phyloP scores from a whole-genome alignment of 2,329 filamentous ascomycete species.

The Akanthomyces lecanii region DNA sequence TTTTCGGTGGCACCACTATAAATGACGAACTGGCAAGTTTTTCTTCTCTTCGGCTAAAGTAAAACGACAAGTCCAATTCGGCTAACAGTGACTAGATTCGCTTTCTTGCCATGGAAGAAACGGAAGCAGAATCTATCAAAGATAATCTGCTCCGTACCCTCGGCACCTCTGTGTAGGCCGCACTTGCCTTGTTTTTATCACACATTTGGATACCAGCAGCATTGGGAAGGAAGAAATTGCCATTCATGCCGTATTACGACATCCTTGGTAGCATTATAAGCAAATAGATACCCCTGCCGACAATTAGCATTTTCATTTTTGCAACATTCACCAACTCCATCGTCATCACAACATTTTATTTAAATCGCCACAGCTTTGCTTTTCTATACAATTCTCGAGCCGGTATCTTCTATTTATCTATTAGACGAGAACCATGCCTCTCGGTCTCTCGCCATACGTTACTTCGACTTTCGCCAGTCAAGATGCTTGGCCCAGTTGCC shows the following conservation, averaged over 20 bases:
- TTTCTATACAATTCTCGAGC: conserved; percentile 1
- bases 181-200: not conserved
- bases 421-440: conserved; percentile 3
- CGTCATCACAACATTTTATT: conserved; percentile 11
- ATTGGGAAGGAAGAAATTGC: conserved; percentile 3
- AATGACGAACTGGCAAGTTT: conserved; percentile 68
- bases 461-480: conserved; percentile 1
- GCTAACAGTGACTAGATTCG: conserved; percentile 46
- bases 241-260: not conserved
- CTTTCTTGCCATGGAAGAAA: conserved; percentile 61
- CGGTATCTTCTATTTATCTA: conserved; percentile 1
- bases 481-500: conserved; percentile 24
- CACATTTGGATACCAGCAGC: not conserved
- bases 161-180: conserved; percentile 28
- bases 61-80: conserved; percentile 14
- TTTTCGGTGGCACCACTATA: conserved; percentile 63
- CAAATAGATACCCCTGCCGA: conserved; percentile 12
- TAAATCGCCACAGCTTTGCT: conserved; percentile 7
- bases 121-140: conserved; percentile 54
- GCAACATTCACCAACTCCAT: conserved; percentile 7
- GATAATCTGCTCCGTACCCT: conserved; percentile 54
- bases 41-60: not conserved
- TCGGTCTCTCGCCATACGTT: conserved; percentile 14
- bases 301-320: conserved; percentile 1
- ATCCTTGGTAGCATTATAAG: conserved; percentile 6